Evolutionary conservation across 129 eudicot genomes (phyloP).

Genomic region (Centrapalus pauciflorus): DNA sequence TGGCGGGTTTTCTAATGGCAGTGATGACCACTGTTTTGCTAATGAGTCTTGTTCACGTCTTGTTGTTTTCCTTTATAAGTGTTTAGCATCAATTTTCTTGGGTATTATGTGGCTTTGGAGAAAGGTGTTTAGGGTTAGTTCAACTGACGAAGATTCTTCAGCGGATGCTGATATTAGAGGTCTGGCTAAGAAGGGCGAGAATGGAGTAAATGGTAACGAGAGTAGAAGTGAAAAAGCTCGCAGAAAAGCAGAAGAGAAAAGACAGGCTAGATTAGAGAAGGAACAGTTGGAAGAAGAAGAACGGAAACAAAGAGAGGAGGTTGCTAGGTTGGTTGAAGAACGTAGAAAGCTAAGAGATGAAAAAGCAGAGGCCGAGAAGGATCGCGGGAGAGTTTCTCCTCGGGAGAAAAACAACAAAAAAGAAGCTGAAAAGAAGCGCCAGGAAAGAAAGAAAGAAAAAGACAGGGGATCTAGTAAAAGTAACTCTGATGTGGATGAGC

Average conservation of each 20-base stretch:
- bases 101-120: constrained; percentile 64
- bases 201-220: constrained; percentile 61
- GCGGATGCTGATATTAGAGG: constrained; percentile 46
- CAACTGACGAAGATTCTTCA: constrained; percentile 52
- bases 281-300: constrained; percentile 91
- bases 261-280: constrained; percentile 85
- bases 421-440: constrained; percentile 70
- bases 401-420: constrained; percentile 50
- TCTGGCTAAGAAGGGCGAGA: constrained; percentile 47
- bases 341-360: constrained; percentile 79
- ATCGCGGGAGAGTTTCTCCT: constrained; percentile 37
- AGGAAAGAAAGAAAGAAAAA: constrained; percentile 63
- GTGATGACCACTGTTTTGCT: constrained; percentile 53
- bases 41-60: constrained; percentile 59
- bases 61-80: constrained; percentile 50
- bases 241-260: constrained; percentile 93
- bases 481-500: constrained; percentile 77
- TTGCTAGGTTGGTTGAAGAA: constrained; percentile 89
- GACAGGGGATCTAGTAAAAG: constrained; percentile 77
- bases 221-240: constrained; percentile 87
- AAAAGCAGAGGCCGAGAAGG: constrained; percentile 63
- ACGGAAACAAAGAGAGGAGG: constrained; percentile 92
- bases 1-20: constrained; percentile 34
- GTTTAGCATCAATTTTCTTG: constrained; percentile 41
- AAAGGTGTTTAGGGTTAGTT: constrained; percentile 62